Evolutionary conservation across 129 eudicot species (phyloP).

Genomic region (Rutidosis leptorrhynchoides): DNA sequence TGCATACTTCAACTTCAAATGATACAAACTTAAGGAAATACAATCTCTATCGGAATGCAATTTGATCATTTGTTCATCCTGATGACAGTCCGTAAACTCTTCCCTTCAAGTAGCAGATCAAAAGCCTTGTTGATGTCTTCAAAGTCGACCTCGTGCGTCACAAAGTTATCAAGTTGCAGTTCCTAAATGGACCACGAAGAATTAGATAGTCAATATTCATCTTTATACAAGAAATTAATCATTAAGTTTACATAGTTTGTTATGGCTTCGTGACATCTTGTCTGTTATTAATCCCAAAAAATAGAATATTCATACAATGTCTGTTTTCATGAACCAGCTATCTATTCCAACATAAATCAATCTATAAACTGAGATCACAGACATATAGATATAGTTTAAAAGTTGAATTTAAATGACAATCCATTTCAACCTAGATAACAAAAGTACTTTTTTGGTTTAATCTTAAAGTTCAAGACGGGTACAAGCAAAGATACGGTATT

Average conservation of each 20-base stretch:
- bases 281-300: too few species aligned
- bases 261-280: too few species aligned
- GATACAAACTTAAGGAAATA: not conserved
- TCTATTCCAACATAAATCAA: not conserved
- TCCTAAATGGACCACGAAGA: constrained; percentile 34
- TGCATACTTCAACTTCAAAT: not conserved
- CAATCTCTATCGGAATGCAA: not conserved
- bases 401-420: too few species aligned
- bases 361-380: not conserved
- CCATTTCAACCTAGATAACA: too few species aligned
- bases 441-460: not conserved
- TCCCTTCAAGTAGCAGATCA: constrained; percentile 59
- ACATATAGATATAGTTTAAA: too few species aligned
- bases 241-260: too few species aligned
- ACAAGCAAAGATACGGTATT: not conserved
- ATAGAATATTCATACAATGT: too few species aligned
- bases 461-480: not conserved
- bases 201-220: too few species aligned
- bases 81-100: constrained; percentile 70
- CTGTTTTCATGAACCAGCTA: too few species aligned
- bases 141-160: constrained; percentile 70
- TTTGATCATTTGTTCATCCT: constrained; percentile 71
- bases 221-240: too few species aligned
- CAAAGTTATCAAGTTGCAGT: constrained; percentile 64
- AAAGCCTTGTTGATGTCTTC: constrained; percentile 78